Evolutionary conservation across 1,139 yeast species (phyloP).

Genomic region (Blastobotrys raffinosifermentans): DNA sequence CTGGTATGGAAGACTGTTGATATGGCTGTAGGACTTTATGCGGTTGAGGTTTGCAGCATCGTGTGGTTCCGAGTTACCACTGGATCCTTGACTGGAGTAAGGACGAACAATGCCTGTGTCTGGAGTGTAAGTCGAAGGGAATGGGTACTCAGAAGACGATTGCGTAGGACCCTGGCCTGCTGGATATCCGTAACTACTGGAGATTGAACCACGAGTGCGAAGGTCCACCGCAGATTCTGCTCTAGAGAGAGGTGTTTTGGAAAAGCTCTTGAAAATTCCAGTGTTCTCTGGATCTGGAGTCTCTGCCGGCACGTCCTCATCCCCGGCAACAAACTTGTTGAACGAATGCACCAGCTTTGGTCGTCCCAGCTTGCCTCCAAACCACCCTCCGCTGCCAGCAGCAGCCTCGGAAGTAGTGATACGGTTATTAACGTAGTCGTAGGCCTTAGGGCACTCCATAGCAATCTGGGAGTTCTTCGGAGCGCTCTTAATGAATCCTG

Average conservation of each 20-base stretch:
- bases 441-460: constrained; percentile 34
- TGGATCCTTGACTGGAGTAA: constrained; percentile 1
- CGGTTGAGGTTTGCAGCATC: neutral
- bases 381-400: constrained; percentile 46
- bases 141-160: no score
- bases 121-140: no score
- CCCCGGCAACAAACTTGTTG: constrained; percentile 87
- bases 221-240: constrained; percentile 11
- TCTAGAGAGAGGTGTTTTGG: constrained; percentile 10
- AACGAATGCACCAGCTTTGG: constrained; percentile 76
- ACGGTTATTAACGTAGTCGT: constrained; percentile 32
- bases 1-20: no score
- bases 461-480: constrained; percentile 37
- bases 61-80: neutral
- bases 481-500: constrained; percentile 40
- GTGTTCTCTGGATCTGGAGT: constrained; percentile 36
- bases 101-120: neutral
- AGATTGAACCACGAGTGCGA: no score
- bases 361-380: constrained; percentile 56
- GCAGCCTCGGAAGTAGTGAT: constrained; percentile 28
- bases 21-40: neutral
- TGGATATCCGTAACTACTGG: no score
- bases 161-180: no score
- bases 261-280: constrained; percentile 20
- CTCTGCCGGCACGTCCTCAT: constrained; percentile 39